Base-by-base conservation (phyloP, 1,284 basidiomycete genomes). In the Amylostereum chailletii region DNA sequence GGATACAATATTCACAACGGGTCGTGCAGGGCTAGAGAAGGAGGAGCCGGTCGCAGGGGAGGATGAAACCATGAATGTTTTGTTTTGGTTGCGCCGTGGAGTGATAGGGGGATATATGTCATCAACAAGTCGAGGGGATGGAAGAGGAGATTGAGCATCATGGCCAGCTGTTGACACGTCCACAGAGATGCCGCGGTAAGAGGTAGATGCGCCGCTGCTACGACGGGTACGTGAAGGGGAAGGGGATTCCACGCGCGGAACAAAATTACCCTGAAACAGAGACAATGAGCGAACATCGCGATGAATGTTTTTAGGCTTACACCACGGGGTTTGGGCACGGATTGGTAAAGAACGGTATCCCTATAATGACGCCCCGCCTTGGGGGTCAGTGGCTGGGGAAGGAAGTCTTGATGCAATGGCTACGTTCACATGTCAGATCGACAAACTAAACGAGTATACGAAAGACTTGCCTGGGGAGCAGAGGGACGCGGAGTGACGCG, bases 1-100 rank as follows among this genome's bases (percentile, higher is more conserved):
- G n/a, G 85, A 87, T n/a, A 86, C 84, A 19, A 83, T 63, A 59
- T 86, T 83, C 26, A 84, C 71, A 36, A 77, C 64, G 6, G 65
- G 65, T 42, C 69, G 69, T n/a, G 65, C 58, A 11, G 70, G 71
- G 56, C 71, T 75, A 39, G 69, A 69, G 34, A 67, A 60, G 19
- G 83, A 83, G 4, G 83, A 81, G 8, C 76, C 76, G 19, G 74
- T 62, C n/a, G 60, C 65, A 7, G 70, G 61, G 2, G 65, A 70
- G 39, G 69, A 71, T 8, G 64, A 60, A 26, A 62, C 61, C 34
- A 71, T 63, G 31, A 79, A 77, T 34, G 81, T 47, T 65, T 44
- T 67, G 64, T 51, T 55, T 29, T 60, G 55, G 5, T 52, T 55
- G 30, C 55, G 53, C 39, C 58, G 60, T 4, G 57, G 54, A 1